Evolutionary conservation across 1,284 basidiomycete genomes (phyloP), one percentile per base, ranked within the genome.

Genomic region (Sanghuangporus weigelae): DNA sequence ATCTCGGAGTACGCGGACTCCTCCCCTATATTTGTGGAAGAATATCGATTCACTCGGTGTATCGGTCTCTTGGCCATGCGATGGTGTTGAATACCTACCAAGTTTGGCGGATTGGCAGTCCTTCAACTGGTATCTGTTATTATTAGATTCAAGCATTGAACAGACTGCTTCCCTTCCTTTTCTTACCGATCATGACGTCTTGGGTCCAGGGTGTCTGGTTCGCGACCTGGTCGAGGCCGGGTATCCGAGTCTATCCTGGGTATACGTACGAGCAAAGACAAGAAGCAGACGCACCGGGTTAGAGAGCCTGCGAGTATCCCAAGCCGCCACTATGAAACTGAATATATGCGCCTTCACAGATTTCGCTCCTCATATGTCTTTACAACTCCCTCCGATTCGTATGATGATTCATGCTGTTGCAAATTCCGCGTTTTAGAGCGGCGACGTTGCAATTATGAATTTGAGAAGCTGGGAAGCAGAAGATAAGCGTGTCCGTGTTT

Each of bases 131-230:
- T n/a, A 54, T 54, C 53, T 31, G 26, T 31, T 31, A 31, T 5
- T 38, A 54, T 54, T 16, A 38, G 36, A 14, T 19, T 54, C 53
- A 54, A 46, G 57, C 48, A 48, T 50, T 46, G 39, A 48, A 49
- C 21, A 23, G 16, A 26, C 44, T 49, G 31, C 57, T 59, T 39
- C 23, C 12, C 31, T 46, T 23, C 36, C 44, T 59, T 49, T 49
- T 46, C 23, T 49, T 59, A 19, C 26, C 26, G 48, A 48, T 3
- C 44, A 59, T 59, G 57, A 59, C 57, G 57, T 48, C 36, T 8
- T 59, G 57, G 57, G 57, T 59, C 35, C n/a, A 59, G 57, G 57
- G 57, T 38, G 49, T 54, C 36, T n/a, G 36, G 31, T 54, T 54
- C 31, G 53, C 36, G 53, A n/a, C 53, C 53, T 54, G 53, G 35